These are phyloP conservation scores for Schwanniomyces occidentalis DNA, from an alignment of 805 yeast genomes.

Conservation along the genomic window DNA sequence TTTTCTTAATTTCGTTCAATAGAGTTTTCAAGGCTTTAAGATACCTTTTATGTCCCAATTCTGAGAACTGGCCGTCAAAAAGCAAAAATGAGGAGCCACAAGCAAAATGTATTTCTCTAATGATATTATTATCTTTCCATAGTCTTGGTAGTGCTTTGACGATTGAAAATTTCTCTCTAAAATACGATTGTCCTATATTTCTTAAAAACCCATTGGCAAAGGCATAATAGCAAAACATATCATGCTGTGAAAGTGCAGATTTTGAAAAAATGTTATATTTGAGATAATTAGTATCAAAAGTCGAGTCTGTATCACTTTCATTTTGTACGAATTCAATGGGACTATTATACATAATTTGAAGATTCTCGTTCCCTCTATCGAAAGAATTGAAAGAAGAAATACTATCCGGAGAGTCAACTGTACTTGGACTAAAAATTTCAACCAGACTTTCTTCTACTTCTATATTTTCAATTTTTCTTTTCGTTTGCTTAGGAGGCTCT, in stretches of 20 bases:
- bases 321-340: not conserved
- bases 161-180: not conserved
- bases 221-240: not conserved
- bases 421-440: not conserved
- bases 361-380: not conserved
- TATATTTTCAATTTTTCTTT: not conserved
- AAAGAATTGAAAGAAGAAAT: not conserved
- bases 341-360: not conserved
- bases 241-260: not conserved
- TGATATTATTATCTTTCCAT: not conserved
- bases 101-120: not conserved
- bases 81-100: constrained; percentile 1
- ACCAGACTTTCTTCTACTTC: not conserved
- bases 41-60: constrained; percentile 12
- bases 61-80: constrained; percentile 1
- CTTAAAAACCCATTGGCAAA: constrained; percentile 1
- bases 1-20: constrained; percentile 15
- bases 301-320: not conserved
- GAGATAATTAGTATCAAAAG: not conserved
- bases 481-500: not conserved
- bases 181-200: constrained; percentile 1
- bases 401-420: not conserved
- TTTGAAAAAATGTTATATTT: not conserved
- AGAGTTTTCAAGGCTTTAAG: constrained; percentile 20
- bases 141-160: not conserved